phyloP scores from a whole-genome alignment of 176 grass and related monocot species.

The Tillandsia leiboldiana region DNA sequence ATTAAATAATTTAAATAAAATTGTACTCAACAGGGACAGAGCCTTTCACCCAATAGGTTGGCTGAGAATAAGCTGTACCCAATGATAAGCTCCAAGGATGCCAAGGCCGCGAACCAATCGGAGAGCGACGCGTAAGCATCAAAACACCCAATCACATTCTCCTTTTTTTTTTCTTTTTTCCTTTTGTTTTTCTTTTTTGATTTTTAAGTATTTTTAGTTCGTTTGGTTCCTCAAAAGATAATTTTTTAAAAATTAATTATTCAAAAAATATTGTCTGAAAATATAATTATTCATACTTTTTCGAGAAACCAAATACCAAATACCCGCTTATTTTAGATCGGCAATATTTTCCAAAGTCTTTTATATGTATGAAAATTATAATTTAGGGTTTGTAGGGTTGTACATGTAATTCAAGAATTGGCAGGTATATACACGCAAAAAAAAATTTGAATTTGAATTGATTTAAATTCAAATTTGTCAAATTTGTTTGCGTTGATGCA shows the following conservation, averaged over 20 bases:
- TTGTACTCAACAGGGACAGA: constrained; percentile 33
- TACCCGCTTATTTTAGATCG: too few species aligned
- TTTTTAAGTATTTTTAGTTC: background rate
- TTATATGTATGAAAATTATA: too few species aligned
- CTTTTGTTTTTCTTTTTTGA: background rate
- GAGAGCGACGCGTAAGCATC: constrained; percentile 25
- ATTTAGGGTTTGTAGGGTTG: too few species aligned
- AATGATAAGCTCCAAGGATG: constrained; percentile 34
- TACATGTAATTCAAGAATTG: too few species aligned
- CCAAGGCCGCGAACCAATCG: background rate
- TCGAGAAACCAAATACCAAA: too few species aligned
- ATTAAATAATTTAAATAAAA: background rate
- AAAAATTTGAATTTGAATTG: too few species aligned
- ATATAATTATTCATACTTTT: too few species aligned
- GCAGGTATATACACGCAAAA: too few species aligned
- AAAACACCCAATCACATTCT: background rate
- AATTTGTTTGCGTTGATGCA: constrained; percentile 14
- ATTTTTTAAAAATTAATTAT: too few species aligned
- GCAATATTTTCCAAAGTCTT: too few species aligned
- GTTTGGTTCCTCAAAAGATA: background rate
- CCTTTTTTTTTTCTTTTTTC: too few species aligned
- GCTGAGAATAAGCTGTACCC: constrained; percentile 26
- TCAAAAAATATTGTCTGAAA: too few species aligned
- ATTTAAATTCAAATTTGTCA: background rate
- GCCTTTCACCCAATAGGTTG: constrained; percentile 44